Percentiles rank a stretch among this genome's conserved stretches.
Evolutionary conservation across 2,329 filamentous ascomycete genomes (phyloP).

Genomic region (Fusarium veterinarium): DNA sequence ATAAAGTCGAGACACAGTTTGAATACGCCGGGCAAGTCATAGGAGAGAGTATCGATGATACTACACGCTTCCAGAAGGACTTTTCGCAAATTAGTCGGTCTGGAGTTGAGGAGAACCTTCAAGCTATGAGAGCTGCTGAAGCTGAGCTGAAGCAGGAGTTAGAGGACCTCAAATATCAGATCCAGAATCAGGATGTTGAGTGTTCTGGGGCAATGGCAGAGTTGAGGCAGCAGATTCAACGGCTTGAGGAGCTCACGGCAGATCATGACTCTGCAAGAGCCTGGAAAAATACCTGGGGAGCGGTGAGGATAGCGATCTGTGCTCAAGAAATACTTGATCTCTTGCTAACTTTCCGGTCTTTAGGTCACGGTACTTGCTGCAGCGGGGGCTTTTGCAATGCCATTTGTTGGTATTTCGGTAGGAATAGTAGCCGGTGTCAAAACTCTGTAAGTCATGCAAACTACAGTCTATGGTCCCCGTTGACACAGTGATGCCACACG

Average conservation of each 20-base stretch:
- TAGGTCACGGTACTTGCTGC: neutral
- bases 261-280: neutral
- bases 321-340: neutral
- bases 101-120: neutral
- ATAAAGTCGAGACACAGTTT: neutral
- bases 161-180: neutral
- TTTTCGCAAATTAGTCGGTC: neutral
- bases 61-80: neutral
- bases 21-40: neutral
- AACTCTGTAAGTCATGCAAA: neutral
- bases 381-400: neutral
- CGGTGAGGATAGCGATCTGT: neutral
- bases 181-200: neutral
- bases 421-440: neutral
- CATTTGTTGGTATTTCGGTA: neutral
- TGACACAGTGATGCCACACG: neutral
- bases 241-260: neutral
- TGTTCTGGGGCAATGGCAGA: neutral
- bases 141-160: neutral
- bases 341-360: neutral
- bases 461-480: neutral
- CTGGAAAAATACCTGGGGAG: neutral
- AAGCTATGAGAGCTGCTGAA: neutral
- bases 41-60: slow-evolving; percentile 1
- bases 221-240: neutral